A percentile compares a stretch with the other conserved stretches of the same genome.
These are phyloP conservation scores for Eucalyptus sideroxylon DNA, from an alignment of 345 rosid species.

Conservation along the genomic window DNA sequence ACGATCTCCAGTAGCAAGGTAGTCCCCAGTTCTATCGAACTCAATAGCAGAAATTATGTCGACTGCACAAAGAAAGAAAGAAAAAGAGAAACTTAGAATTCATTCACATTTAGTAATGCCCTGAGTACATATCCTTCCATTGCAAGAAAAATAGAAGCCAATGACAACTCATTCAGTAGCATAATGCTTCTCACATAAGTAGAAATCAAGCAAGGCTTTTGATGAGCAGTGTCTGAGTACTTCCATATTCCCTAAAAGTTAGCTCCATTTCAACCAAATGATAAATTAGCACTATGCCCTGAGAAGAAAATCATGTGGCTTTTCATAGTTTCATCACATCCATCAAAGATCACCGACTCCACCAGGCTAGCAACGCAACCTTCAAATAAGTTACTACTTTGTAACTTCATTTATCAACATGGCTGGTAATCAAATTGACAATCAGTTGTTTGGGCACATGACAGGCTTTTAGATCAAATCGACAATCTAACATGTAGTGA, in stretches of 20 bases:
- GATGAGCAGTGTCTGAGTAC: neutral
- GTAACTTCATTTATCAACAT: neutral
- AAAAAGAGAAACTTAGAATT: neutral
- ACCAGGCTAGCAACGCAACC: neutral
- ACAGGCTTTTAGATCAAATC: neutral
- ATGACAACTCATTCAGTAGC: neutral
- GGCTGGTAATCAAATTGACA: neutral
- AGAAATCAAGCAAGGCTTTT: neutral
- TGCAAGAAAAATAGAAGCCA: neutral
- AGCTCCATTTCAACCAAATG: neutral
- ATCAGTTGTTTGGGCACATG: neutral
- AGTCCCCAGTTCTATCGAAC: conserved; percentile 70
- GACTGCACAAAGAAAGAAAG: conserved; percentile 49
- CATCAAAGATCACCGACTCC: neutral
- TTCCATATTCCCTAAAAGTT: neutral
- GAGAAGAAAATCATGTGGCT: neutral
- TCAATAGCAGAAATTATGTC: conserved; percentile 88
- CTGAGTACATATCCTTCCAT: neutral
- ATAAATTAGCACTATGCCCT: neutral
- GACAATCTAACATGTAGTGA: neutral
- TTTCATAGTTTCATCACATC: neutral
- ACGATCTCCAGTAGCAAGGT: conserved; percentile 95
- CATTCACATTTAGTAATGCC: neutral
- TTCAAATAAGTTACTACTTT: neutral
- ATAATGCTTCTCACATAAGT: neutral